Conservation (phyloP, 306 rosid species). For the Pterocarpus macrocarpus region DNA sequence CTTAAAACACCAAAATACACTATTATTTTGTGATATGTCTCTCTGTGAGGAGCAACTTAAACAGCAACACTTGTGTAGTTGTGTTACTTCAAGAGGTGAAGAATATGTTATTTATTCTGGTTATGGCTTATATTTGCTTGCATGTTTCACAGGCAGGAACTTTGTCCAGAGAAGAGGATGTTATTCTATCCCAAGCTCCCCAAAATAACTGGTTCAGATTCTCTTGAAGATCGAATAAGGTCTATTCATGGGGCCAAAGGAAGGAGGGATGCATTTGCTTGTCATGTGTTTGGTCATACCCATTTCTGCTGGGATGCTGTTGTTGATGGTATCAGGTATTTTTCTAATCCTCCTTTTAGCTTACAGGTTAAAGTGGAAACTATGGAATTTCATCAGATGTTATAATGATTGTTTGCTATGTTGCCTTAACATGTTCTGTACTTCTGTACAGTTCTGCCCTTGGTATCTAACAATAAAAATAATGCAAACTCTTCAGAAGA, state of each 20-base stretch:
- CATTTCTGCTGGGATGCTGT: constrained; percentile 88
- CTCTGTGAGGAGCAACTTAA: neutral
- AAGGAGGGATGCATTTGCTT: constrained; percentile 59
- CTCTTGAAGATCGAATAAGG: constrained; percentile 78
- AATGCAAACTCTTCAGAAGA: too few relatives aligned
- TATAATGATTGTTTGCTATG: too few relatives aligned
- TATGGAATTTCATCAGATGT: constrained; percentile 15
- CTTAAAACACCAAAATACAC: constrained; percentile 8
- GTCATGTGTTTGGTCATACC: constrained; percentile 90
- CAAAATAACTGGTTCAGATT: constrained; percentile 84
- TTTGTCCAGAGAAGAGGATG: constrained; percentile 97
- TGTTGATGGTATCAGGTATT: constrained; percentile 80
- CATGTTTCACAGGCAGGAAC: constrained; percentile 73
- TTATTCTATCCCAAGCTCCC: constrained; percentile 90
- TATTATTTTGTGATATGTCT: neutral
- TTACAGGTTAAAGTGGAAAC: neutral
- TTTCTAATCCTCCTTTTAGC: neutral
- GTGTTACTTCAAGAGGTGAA: constrained; percentile 8
- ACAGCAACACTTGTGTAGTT: neutral
- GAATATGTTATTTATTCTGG: constrained; percentile 2
- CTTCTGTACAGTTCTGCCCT: too few relatives aligned
- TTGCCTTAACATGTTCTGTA: too few relatives aligned
- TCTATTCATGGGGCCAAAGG: constrained; percentile 72
- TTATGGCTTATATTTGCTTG: constrained; percentile 32
- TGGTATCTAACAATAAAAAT: too few relatives aligned